Base-by-base conservation (phyloP, 2,329 filamentous ascomycete genomes). In the Botrytis fabae region DNA sequence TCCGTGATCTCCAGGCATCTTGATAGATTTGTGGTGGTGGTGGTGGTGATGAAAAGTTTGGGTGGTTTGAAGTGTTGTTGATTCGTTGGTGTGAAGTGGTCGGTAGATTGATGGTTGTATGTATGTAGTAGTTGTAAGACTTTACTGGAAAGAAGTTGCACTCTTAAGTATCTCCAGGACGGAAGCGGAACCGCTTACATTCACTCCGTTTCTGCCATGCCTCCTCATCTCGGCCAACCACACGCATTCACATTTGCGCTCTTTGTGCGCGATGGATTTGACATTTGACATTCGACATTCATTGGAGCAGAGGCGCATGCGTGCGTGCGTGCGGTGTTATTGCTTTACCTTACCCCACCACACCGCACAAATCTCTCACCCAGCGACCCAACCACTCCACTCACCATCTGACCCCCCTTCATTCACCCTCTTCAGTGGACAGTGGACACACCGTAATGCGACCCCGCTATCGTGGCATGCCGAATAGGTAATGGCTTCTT, bases 101-200 rank as follows among this genome's bases (percentile, higher is more conserved):
- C n/a, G 35, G 48, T 14, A n/a, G 25, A 2, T n/a, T 40, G 46
- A 25, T 66, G 44, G 3, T 38, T 51, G 63, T 51, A 32, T 32
- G 63, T 51, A 28, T 28, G 28, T 28, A 28, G 28, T 28, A n/a
- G 40, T 25, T n/a, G 40, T 59, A 59, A 59, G 57, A 59, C 28
- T 59, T 59, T 10, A 22, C 22, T n/a, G 46, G 44, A 40, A 51
- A 66, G 22, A 46, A 46, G 20, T 48, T 46, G 44, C 7, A 12
- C 63, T 66, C 63, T 66, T 66, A 66, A 66, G 32, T 66, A 66
- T 66, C 18, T n/a, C 59, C 7, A 40, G 35, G 22, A 51, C 38
- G 5, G 35, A 32, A 16, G 38, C 20, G 44, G 32, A 12, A 51
- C 40, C 63, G 63, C 44, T 51, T 51, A 32, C 44, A 51, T 66